Percentiles rank a stretch among this genome's conserved stretches.
phyloP scores from a whole-genome alignment of 1,284 basidiomycete genomes.

The Ustilago lituana region DNA sequence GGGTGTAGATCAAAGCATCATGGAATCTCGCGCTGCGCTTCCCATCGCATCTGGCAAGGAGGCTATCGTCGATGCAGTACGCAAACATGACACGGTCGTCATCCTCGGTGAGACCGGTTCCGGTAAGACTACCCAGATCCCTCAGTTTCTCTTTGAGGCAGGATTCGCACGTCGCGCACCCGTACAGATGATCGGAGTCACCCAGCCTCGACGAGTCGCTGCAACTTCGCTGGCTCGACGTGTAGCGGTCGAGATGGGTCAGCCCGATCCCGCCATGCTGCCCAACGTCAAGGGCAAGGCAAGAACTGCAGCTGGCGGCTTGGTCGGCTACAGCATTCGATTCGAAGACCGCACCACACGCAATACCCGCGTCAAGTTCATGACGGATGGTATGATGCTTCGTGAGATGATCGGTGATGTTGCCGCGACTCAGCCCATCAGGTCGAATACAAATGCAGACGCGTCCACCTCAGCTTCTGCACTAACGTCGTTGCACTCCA shows the following conservation, averaged over 20 bases:
- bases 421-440: neutral
- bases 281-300: conserved; percentile 37
- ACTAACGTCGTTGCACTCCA: conserved; percentile 19
- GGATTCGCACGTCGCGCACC: conserved; percentile 65
- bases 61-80: conserved; percentile 52
- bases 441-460: neutral
- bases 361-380: conserved; percentile 85
- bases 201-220: conserved; percentile 92
- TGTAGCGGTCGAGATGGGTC: conserved; percentile 85
- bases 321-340: conserved; percentile 93
- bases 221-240: conserved; percentile 90
- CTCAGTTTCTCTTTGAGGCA: conserved; percentile 76
- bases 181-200: conserved; percentile 72
- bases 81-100: conserved; percentile 84
- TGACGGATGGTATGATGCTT: conserved; percentile 96
- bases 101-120: conserved; percentile 96
- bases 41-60: conserved; percentile 59
- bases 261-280: conserved; percentile 49
- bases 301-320: conserved; percentile 40
- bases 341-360: conserved; percentile 84
- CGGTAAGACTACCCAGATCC: conserved; percentile 83
- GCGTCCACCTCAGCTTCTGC: conserved; percentile 1
- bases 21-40: conserved; percentile 43
- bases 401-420: conserved; percentile 78
- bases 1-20: conserved; percentile 37